Evolutionary conservation across 768 basidiomycete species (phyloP).

Genomic region (Piloderma croceum): DNA sequence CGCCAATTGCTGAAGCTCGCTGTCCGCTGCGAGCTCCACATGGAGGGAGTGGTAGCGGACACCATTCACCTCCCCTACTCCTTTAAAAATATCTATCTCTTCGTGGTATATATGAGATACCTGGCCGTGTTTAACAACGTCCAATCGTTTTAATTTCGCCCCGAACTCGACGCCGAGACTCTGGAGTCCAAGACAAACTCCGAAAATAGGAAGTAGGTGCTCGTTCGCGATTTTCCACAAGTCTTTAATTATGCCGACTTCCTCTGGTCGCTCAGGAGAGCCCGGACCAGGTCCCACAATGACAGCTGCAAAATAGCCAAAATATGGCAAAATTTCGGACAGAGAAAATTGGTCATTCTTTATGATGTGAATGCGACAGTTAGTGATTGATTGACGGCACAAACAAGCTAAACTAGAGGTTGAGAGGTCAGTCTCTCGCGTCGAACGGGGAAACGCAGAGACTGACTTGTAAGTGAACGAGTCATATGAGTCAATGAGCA

Average conservation of each 20-base stretch:
- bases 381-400: slow-evolving; percentile 57
- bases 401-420: slow-evolving; percentile 62
- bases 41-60: slow-evolving; percentile 82
- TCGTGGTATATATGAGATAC: slow-evolving; percentile 58
- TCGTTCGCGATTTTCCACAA: slow-evolving; percentile 59
- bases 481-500: slow-evolving; percentile 80
- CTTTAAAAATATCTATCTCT: slow-evolving; percentile 56
- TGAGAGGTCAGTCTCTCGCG: slow-evolving; percentile 1
- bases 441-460: neutral
- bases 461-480: slow-evolving; percentile 86
- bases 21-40: slow-evolving; percentile 40
- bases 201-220: slow-evolving; percentile 64
- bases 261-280: slow-evolving; percentile 55
- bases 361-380: slow-evolving; percentile 60
- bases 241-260: slow-evolving; percentile 64
- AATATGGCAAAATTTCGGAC: slow-evolving; percentile 44
- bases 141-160: slow-evolving; percentile 51
- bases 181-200: slow-evolving; percentile 80
- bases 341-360: slow-evolving; percentile 61
- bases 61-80: slow-evolving; percentile 46
- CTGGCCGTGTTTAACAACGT: slow-evolving; percentile 75
- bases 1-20: slow-evolving; percentile 59
- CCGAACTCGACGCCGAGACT: slow-evolving; percentile 65
- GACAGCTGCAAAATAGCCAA: slow-evolving; percentile 61
- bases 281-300: slow-evolving; percentile 80